A percentile compares a stretch with the other conserved stretches of the same genome.
phyloP scores from a whole-genome alignment of 2,329 filamentous ascomycete species.

The Sporothrix brasiliensis region DNA sequence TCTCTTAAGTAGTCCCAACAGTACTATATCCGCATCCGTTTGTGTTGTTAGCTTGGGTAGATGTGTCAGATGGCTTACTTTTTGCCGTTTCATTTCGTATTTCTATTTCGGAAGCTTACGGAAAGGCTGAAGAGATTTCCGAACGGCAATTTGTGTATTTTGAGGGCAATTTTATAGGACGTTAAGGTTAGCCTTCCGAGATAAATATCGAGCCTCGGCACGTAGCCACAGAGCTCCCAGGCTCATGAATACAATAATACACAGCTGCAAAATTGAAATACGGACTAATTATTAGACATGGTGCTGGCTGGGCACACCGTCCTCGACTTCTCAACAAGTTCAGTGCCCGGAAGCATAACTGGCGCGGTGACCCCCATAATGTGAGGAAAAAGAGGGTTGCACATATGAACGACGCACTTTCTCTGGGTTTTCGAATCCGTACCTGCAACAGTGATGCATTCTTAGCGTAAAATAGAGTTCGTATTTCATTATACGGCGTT shows the following conservation, averaged over 20 bases:
- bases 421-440: not conserved
- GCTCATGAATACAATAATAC: not conserved
- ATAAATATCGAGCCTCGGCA: not conserved
- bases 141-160: not conserved
- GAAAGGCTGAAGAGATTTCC: not conserved
- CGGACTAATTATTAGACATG: no score
- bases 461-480: no score
- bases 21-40: not conserved
- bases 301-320: not conserved
- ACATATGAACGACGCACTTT: not conserved
- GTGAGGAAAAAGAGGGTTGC: not conserved
- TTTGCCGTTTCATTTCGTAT: not conserved
- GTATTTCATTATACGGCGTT: no score
- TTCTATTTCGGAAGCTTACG: not conserved
- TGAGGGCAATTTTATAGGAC: no score
- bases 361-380: not conserved
- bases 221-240: not conserved
- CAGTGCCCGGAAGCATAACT: not conserved
- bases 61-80: constrained; percentile 1
- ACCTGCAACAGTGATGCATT: not conserved
- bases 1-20: not conserved
- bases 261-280: not conserved
- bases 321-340: not conserved
- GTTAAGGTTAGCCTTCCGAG: not conserved
- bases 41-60: not conserved